A percentile compares a stretch with the other conserved stretches of the same genome.
Evolutionary conservation across 345 rosid species (phyloP).

Genomic region (Eutrema heterophyllum): DNA sequence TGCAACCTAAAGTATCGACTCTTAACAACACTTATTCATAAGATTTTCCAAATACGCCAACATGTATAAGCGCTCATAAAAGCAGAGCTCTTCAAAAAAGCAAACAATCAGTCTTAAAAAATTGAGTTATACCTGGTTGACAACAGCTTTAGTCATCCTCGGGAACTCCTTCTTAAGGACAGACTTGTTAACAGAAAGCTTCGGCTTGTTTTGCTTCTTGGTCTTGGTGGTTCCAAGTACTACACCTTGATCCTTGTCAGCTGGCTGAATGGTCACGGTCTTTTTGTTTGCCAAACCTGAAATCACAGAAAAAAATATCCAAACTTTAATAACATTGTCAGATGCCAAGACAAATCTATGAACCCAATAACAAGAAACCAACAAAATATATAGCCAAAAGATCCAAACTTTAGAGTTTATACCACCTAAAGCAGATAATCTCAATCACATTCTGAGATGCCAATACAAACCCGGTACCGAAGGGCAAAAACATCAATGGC

Average conservation of each 20-base stretch:
- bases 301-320: background rate
- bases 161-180: conserved; percentile 66
- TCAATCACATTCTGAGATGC: background rate
- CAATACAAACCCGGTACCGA: background rate
- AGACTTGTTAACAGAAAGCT: conserved; percentile 53
- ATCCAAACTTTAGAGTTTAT: background rate
- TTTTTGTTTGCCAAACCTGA: conserved; percentile 63
- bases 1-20: background rate
- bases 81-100: background rate
- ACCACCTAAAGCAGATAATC: background rate
- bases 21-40: background rate
- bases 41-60: background rate
- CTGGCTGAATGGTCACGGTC: conserved; percentile 49
- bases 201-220: conserved; percentile 65
- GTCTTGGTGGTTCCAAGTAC: conserved; percentile 60
- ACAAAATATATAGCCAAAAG: background rate
- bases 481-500: background rate
- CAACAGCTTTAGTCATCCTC: conserved; percentile 65
- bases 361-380: background rate
- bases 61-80: background rate
- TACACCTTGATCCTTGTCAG: conserved; percentile 45
- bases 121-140: conserved; percentile 47
- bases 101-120: background rate
- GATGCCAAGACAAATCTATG: background rate
- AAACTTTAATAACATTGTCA: background rate